Base-by-base conservation (phyloP, 176 grass and related monocot species). In the Aegilops sharonensis region DNA sequence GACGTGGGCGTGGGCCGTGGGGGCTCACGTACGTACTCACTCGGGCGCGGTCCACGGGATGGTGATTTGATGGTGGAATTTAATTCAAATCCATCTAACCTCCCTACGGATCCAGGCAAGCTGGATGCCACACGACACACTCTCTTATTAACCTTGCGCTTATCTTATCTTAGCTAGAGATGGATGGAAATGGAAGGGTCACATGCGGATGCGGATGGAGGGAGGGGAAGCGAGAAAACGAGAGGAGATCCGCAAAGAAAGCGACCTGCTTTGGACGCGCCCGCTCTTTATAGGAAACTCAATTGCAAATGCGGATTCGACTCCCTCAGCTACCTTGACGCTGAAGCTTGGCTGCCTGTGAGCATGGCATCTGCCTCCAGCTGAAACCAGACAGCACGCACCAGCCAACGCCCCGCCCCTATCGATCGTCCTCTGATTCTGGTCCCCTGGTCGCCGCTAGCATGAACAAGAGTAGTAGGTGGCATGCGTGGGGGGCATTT, bases 11-110 rank as follows among this genome's bases (percentile, higher is more conserved):
- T 54, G 50, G 39, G 13, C 34, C 34, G 34, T 50, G 72, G 72
- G n/a, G 70, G 70, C 37, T 43, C 69, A 72, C 68, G 34, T 42
- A 43, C 42, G 9, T 18, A 15, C 35, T 4, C 11, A 13, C n/a
- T 48, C 36, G n/a, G 72, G 42, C 17, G 72, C 72, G 42, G 73
- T 56, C 73, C 73, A 76, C 45, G 73, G 73, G 73, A 20, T 32
- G 45, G 15, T 3, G 73, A 30, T 54, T 76, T 76, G 45, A 32
- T 76, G 73, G 10, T 20, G 73, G 47, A 76, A 32, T 76, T 76
- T 2, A 76, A 54, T 76, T 76, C 27, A 54, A 76, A 54, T 76
- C 73, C 27, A 76, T 54, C 73, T 21, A 76, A 76, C 45, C 72
- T 20, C 5, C 45, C 73, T 76, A 76, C 73, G 73, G 70, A 45